A percentile compares a stretch with the other conserved stretches of the same genome.
These are phyloP conservation scores for Micractinium sp. DNA, from an alignment of 139 green algal genomes.

Conservation along the genomic window DNA sequence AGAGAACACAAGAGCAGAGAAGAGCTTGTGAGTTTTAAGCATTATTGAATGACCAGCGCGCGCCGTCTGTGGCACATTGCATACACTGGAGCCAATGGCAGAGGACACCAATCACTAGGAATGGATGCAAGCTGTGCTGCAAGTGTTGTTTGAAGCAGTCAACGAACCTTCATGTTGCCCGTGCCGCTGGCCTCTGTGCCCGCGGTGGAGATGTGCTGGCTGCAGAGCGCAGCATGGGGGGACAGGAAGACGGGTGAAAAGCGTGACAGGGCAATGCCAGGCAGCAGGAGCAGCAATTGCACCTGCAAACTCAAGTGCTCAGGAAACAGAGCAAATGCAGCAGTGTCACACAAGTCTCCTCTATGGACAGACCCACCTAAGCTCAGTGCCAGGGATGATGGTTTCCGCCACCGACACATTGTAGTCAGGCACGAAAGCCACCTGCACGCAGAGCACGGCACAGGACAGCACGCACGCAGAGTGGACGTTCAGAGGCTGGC, in stretches of 20 bases:
- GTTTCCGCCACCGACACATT: conserved; percentile 96
- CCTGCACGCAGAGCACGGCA: not conserved
- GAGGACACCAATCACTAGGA: too few relatives aligned
- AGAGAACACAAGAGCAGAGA: too few relatives aligned
- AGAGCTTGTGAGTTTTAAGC: too few relatives aligned
- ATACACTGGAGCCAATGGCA: too few relatives aligned
- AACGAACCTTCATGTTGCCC: conserved; percentile 94
- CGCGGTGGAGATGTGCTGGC: conserved; percentile 97
- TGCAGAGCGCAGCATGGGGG: conserved; percentile 54
- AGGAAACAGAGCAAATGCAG: not conserved
- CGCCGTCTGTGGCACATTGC: too few relatives aligned
- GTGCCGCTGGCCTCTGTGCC: conserved; percentile 97
- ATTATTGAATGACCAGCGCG: too few relatives aligned
- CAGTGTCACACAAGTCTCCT: not conserved
- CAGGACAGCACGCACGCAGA: too few relatives aligned
- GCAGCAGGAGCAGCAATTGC: not conserved
- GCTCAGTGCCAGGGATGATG: conserved; percentile 89
- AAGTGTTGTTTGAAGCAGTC: too few relatives aligned
- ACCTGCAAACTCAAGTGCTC: not conserved
- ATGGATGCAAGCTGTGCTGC: too few relatives aligned
- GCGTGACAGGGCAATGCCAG: not conserved
- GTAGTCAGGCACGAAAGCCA: conserved; percentile 97
- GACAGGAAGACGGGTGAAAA: not conserved
- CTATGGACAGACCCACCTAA: conserved; percentile 48
- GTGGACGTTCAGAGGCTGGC: too few relatives aligned